These are phyloP conservation scores for Mortierella hygrophila DNA, from an alignment of 192 early-diverging fungal species.

Conservation along the genomic window DNA sequence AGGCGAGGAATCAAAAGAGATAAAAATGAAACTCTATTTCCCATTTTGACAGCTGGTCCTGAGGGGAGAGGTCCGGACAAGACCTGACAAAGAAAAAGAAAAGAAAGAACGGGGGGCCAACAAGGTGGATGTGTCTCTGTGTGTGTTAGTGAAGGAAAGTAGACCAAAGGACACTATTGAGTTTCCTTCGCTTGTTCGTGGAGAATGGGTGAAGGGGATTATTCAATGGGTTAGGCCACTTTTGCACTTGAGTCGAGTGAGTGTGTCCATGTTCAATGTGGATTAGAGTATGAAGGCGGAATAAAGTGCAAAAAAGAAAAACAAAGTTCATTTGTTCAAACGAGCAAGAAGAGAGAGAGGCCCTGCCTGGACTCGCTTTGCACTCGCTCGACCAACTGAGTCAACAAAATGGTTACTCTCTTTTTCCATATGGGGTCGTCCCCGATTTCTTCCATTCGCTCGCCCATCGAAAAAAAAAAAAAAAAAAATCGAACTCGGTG, in stretches of 20 bases:
- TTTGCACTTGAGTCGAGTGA: not conserved
- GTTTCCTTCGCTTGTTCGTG: not conserved
- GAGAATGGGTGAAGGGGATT: not conserved
- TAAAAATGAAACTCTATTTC: conserved; percentile 3
- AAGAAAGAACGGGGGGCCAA: not conserved
- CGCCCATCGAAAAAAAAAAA: conserved; percentile 13
- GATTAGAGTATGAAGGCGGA: not conserved
- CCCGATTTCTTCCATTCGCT: conserved; percentile 29
- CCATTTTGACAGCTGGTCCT: not conserved
- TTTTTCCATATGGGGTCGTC: conserved; percentile 1
- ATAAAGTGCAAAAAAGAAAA: not conserved
- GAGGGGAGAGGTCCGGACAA: not conserved
- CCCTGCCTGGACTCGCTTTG: not conserved
- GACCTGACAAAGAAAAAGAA: not conserved
- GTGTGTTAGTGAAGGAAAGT: not conserved
- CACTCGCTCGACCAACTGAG: not conserved
- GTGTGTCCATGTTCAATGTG: not conserved
- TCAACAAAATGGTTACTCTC: not conserved
- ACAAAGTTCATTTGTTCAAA: conserved; percentile 1
- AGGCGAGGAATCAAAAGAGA: not conserved
- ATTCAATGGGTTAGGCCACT: not conserved
- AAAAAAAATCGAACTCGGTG: conserved; percentile 38
- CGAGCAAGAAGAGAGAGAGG: not conserved
- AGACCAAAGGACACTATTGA: not conserved
- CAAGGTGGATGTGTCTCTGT: not conserved